Percentiles rank a stretch among this genome's conserved stretches.
phyloP scores from a whole-genome alignment of 2,329 filamentous ascomycete genomes.

The Ambrosiella xylebori region DNA sequence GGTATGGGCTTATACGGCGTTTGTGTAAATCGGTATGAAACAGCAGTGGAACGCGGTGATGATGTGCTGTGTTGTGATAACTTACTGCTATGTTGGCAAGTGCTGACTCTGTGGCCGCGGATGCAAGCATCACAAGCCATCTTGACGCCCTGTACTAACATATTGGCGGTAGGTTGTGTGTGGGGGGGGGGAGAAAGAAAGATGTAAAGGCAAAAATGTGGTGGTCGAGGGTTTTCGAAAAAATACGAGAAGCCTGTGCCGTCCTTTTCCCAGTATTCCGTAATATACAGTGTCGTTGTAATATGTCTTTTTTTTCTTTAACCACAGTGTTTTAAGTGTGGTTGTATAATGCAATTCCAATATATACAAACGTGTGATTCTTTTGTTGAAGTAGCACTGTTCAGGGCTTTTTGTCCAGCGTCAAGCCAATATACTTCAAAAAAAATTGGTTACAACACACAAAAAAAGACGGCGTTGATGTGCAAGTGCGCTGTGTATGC shows the following conservation, averaged over 20 bases:
- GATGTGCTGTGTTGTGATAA: conserved; percentile 17
- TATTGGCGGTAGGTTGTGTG: conserved; percentile 21
- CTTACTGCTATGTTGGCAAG: conserved; percentile 89
- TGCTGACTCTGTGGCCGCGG: conserved; percentile 95
- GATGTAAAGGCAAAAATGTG: background rate
- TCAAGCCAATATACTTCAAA: background rate
- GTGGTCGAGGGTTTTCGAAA: background rate
- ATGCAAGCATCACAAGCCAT: conserved; percentile 97
- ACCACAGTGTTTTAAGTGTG: background rate
- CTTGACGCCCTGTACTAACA: conserved; percentile 91
- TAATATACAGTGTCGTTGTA: background rate
- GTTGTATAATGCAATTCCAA: background rate
- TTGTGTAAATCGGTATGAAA: background rate
- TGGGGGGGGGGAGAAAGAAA: background rate
- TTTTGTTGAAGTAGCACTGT: background rate
- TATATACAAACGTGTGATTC: background rate
- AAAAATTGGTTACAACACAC: background rate
- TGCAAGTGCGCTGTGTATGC: background rate
- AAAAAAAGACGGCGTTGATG: background rate
- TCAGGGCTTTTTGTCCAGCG: background rate
- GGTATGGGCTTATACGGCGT: background rate
- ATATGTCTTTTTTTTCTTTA: too few species aligned
- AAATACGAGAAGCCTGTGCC: background rate
- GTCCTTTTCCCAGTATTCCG: background rate
- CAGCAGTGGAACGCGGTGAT: background rate